Evolutionary conservation across 768 basidiomycete species (phyloP).

Genomic region (Naganishia vishniacii): DNA sequence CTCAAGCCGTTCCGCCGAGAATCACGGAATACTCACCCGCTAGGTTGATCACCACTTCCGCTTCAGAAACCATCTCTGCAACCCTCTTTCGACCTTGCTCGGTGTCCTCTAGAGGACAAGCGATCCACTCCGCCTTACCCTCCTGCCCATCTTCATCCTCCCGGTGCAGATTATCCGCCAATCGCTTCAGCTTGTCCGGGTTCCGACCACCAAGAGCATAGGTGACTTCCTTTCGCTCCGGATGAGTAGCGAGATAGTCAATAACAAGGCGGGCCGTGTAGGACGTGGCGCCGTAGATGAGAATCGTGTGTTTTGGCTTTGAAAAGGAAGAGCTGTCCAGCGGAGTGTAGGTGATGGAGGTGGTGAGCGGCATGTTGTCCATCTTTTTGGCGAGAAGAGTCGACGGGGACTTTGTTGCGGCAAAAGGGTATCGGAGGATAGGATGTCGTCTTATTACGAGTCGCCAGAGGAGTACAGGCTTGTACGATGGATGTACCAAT

Average conservation of each 20-base stretch:
- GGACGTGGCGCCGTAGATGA: constrained; percentile 45
- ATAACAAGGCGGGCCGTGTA: constrained; percentile 64
- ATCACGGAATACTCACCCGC: constrained; percentile 40
- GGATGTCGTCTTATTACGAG: too few relatives aligned
- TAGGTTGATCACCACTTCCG: constrained; percentile 41
- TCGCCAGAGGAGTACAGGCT: too few relatives aligned
- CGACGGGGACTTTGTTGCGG: background rate
- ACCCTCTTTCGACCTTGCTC: constrained; percentile 31
- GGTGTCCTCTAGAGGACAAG: constrained; percentile 28
- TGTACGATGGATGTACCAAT: too few relatives aligned
- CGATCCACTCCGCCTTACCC: constrained; percentile 17
- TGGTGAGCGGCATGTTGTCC: constrained; percentile 12
- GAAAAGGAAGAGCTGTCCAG: constrained; percentile 28
- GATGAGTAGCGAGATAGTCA: constrained; percentile 63
- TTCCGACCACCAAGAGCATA: constrained; percentile 70
- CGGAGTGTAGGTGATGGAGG: background rate
- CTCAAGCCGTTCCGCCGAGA: too few relatives aligned
- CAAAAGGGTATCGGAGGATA: background rate
- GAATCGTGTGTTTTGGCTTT: constrained; percentile 29
- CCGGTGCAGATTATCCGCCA: constrained; percentile 31
- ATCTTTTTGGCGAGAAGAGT: background rate
- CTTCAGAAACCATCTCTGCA: constrained; percentile 7
- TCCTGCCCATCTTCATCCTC: constrained; percentile 30
- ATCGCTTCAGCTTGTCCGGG: constrained; percentile 26
- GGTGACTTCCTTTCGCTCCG: constrained; percentile 58